Conservation (phyloP, 176 grass and related monocot genomes). For the Juncus effusus region DNA sequence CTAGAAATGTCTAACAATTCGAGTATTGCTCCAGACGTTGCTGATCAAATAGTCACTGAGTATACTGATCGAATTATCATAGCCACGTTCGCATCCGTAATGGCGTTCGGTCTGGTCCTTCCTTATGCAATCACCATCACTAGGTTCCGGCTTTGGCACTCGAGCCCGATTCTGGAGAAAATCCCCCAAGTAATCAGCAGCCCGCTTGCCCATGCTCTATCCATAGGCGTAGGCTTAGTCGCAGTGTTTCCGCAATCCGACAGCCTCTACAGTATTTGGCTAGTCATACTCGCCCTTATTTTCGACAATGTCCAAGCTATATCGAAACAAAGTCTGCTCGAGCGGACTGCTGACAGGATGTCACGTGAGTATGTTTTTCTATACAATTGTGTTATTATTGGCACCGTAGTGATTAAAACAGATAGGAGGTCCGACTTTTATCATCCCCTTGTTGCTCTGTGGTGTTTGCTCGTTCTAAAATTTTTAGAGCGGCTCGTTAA, state of each 20-base stretch:
- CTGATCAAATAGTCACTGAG: too few relatives aligned
- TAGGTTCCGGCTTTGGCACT: constrained; percentile 1
- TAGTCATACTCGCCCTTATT: not conserved
- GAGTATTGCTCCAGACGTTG: too few relatives aligned
- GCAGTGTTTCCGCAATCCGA: not conserved
- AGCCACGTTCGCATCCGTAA: not conserved
- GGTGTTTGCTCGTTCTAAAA: constrained; percentile 34
- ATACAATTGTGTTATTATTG: too few relatives aligned
- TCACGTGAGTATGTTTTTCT: not conserved
- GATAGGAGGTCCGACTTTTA: not conserved
- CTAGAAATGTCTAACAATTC: too few relatives aligned
- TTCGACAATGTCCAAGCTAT: not conserved
- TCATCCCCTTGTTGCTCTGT: constrained; percentile 33
- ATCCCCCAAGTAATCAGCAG: not conserved
- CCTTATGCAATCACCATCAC: not conserved
- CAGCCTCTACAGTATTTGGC: not conserved
- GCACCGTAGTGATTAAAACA: not conserved
- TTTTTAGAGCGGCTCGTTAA: constrained; percentile 27
- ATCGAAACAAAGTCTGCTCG: not conserved
- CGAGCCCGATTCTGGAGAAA: not conserved
- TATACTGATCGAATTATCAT: not conserved
- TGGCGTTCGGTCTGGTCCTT: not conserved
- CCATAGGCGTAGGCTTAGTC: not conserved
- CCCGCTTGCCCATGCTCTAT: not conserved
- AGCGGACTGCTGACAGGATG: not conserved